Evolutionary conservation across 371 early-diverging fungal species (phyloP).

Genomic region (Fennellomyces sp.): DNA sequence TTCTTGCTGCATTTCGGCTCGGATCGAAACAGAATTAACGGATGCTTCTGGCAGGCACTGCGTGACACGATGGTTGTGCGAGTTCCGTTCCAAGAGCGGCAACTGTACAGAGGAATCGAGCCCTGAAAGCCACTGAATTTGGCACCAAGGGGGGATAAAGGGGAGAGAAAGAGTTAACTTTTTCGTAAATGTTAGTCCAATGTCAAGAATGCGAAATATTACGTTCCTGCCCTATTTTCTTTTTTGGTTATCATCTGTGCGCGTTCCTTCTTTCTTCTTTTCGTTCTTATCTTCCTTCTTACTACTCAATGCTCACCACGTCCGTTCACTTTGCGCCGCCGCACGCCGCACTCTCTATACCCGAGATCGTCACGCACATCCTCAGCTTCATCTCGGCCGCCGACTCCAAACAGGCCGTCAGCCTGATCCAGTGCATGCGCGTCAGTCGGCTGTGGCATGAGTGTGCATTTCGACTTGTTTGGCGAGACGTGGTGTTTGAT

Average conservation of each 20-base stretch:
- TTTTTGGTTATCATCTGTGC: no score
- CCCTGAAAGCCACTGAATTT: background rate
- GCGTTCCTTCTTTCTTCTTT: constrained; percentile 6
- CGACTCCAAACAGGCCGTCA: background rate
- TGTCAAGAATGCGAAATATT: constrained; percentile 6
- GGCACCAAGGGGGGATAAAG: background rate
- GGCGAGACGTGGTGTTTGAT: constrained; percentile 38
- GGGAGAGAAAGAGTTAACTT: background rate
- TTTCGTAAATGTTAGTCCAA: background rate
- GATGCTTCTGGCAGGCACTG: background rate
- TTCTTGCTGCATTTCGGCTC: background rate
- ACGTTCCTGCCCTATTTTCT: background rate
- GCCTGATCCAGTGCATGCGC: constrained; percentile 1
- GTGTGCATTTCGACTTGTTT: constrained; percentile 34
- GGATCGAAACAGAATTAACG: background rate
- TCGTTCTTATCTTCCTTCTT: constrained; percentile 1
- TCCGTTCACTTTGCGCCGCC: background rate
- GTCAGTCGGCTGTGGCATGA: constrained; percentile 45
- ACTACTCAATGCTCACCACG: no score
- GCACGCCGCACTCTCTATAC: constrained; percentile 32
- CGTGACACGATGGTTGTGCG: background rate
- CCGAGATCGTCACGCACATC: constrained; percentile 44
- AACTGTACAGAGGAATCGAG: background rate
- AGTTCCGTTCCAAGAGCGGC: background rate
- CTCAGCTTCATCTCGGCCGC: background rate